These are phyloP conservation scores for Fusarium armeniacum DNA, from an alignment of 2,329 filamentous ascomycete species.

Conservation along the genomic window DNA sequence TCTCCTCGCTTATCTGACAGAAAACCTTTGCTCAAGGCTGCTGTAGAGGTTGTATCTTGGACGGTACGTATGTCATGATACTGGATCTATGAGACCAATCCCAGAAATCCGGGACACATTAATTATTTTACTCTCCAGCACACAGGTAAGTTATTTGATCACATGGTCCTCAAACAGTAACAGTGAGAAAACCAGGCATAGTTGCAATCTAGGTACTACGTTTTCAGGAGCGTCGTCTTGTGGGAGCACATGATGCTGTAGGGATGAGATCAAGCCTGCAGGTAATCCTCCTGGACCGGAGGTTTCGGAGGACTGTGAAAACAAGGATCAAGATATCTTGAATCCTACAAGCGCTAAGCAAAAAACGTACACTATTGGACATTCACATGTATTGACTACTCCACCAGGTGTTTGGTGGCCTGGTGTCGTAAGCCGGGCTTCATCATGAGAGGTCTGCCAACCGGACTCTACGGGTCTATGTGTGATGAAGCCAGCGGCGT, in stretches of 20 bases:
- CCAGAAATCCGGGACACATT: not conserved
- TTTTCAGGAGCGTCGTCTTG: slow-evolving; percentile 18
- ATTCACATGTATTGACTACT: slow-evolving; percentile 32
- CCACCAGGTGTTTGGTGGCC: slow-evolving; percentile 28
- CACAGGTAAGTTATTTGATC: not conserved
- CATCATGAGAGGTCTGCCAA: slow-evolving; percentile 7
- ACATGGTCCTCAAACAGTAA: not conserved
- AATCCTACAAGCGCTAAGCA: slow-evolving; percentile 33
- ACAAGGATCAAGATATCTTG: slow-evolving; percentile 34
- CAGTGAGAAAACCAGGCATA: not conserved
- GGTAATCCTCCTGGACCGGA: slow-evolving; percentile 32
- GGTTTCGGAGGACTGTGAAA: slow-evolving; percentile 33
- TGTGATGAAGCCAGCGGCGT: slow-evolving; percentile 21
- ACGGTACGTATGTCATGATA: not conserved
- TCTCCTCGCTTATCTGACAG: slow-evolving; percentile 1
- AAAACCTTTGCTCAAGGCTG: not conserved
- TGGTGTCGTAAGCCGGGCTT: slow-evolving; percentile 26
- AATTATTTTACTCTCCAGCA: not conserved
- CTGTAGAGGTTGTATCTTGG: not conserved
- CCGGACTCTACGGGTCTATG: slow-evolving; percentile 16
- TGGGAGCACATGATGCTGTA: slow-evolving; percentile 19
- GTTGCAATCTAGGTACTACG: not conserved
- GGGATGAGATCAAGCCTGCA: slow-evolving; percentile 14
- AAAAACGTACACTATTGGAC: slow-evolving; percentile 33
- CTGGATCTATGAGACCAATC: not conserved